Evolutionary conservation across 1,139 yeast species (phyloP), one percentile per base, ranked within the genome.

Genomic region (Pichia cactophila): DNA sequence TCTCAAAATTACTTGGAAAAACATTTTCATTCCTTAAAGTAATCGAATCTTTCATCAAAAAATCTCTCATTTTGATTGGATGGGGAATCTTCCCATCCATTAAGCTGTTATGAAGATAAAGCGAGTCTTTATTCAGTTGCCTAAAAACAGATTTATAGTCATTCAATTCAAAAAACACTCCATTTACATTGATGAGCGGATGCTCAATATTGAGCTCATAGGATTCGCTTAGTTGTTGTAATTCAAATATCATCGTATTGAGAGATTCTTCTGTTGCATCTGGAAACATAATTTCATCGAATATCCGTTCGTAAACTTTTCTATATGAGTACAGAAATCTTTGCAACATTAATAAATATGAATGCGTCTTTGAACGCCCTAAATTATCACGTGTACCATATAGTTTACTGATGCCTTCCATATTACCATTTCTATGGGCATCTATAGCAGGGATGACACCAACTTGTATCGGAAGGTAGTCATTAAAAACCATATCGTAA

Each of bases 391-490:
- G 54, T 14, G 75, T 58, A 47, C 71, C 68, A 46, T 72, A 68
- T 17, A 77, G 62, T 26, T 69, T 69, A 36, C 55, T 54, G 0
- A 66, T 49, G 2, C 50, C 59, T 26, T 58, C 48, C 12, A 51
- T 45, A 29, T 50, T 52, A 52, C 64, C 62, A 12, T 16, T 35
- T 35, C 50, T 50, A 8, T 54, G 56, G 2, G 57, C 49, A 4
- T 42, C 40, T 8, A 66, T 67, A 3, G 86, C 55, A 0, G 97
- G 95, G 28, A 92, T 68, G 2, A 92, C 55, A 4, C 97, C 98
- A 50, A 92, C 62, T 62, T 90, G 86, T 56, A 89, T 84, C 0
- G 96, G 89, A 17, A 86, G 72, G 0, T 81, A 80, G 41, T 78
- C 73, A 31, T 76, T 71, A 29, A 80, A 63, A 20, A 86, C 72